These are phyloP conservation scores for Fusarium luffae DNA, from an alignment of 2,329 filamentous ascomycete species.

Conservation along the genomic window DNA sequence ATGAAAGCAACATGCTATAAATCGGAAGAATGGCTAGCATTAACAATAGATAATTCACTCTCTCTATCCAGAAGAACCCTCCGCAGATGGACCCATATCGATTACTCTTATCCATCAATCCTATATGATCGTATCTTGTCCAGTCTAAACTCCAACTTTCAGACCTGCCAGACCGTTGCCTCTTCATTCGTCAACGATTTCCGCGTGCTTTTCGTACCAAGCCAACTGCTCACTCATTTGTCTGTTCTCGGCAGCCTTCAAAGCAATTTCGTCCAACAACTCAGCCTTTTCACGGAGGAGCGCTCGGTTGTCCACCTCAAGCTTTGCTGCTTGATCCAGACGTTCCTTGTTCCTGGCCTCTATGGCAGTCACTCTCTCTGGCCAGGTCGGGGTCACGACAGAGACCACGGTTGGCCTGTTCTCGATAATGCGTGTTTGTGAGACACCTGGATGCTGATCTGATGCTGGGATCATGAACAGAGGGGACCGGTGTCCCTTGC, in stretches of 20 bases:
- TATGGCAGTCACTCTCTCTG: constrained; percentile 49
- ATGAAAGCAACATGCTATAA: neutral
- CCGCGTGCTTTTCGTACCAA: constrained; percentile 32
- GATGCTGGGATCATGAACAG: constrained; percentile 66
- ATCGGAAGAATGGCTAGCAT: neutral
- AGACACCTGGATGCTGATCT: constrained; percentile 57
- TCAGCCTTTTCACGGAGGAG: constrained; percentile 40
- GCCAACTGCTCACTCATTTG: constrained; percentile 28
- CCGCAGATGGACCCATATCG: neutral
- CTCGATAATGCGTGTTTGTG: constrained; percentile 59
- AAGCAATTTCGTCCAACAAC: constrained; percentile 33
- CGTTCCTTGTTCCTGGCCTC: constrained; percentile 41
- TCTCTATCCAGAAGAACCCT: neutral
- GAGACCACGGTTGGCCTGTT: constrained; percentile 54
- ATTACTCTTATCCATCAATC: neutral
- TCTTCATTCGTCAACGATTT: neutral
- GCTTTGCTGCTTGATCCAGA: constrained; percentile 38
- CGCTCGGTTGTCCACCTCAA: constrained; percentile 30
- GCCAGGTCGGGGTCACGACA: constrained; percentile 47
- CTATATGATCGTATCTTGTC: too few relatives aligned
- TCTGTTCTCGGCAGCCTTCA: constrained; percentile 36
- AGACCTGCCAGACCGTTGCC: neutral
- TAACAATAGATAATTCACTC: neutral
- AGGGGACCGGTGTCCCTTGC: constrained; percentile 55
- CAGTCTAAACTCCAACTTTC: neutral